Evolutionary conservation across 805 yeast genomes (phyloP), one percentile per base, ranked within the genome.

Genomic region (Kazachstania africana): DNA sequence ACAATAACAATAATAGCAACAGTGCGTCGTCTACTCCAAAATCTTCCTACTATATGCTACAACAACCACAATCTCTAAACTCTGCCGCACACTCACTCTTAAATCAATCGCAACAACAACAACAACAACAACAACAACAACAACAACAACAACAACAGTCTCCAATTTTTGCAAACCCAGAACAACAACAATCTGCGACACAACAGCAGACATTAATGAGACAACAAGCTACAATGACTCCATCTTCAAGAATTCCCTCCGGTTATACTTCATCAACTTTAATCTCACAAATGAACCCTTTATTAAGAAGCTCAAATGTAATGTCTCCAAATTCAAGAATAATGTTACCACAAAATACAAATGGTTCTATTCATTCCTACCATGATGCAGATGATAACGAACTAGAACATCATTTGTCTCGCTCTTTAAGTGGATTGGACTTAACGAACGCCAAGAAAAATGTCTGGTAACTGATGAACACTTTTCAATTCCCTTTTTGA

Each of bases 191-290:
- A 20, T 32, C 37, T 8, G 29, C 41, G n/a, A n/a, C n/a, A n/a
- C 48, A 41, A 28, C 54, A 49, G 23, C 55, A 50, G 25, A 40
- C 55, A 5, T 42, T 41, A 17, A 32, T 53, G 24, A 52, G 56
- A 38, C 53, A 43, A 31, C 56, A 47, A 27, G 42, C 49, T 24
- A 32, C 53, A 12, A 36, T 44, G 13, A 44, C 57, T 2, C 54
- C 55, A 20, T 47, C 55, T 16, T 50, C 58, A 13, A 44, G 59
- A 36, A 50, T 54, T 23, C 59, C 59, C 12, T 53, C 59, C 3
- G 59, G 59, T 26, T 54, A 52, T 32, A 38, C 47, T n/a, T 43
- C 53, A 3, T 46, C 44, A 21, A 42, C 45, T 8, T n/a, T 48
- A 30, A 50, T 39, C 26, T 33, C 42, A 18, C n/a, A n/a, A n/a